Percentiles rank a stretch among this genome's conserved stretches.
These are phyloP conservation scores for Vanrija sp. DNA, from an alignment of 1,284 basidiomycete genomes.

Conservation along the genomic window DNA sequence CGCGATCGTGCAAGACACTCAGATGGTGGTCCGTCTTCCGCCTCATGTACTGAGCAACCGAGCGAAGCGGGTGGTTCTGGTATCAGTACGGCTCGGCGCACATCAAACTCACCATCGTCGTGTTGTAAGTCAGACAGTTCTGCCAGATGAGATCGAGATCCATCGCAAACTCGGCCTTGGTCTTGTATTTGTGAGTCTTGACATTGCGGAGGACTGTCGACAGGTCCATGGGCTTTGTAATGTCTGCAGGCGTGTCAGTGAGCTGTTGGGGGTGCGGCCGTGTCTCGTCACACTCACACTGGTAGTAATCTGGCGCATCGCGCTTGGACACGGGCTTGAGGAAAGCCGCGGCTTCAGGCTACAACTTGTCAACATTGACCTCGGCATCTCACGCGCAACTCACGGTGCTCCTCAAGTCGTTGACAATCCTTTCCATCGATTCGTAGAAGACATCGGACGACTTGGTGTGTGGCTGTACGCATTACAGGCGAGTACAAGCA, in stretches of 20 bases:
- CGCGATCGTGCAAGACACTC: conserved; percentile 80
- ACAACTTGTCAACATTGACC: conserved; percentile 25
- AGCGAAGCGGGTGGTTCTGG: conserved; percentile 72
- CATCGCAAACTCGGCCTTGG: conserved; percentile 85
- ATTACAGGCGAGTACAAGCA: neutral
- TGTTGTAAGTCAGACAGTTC: conserved; percentile 91
- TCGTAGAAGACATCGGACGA: conserved; percentile 86
- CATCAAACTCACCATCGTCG: conserved; percentile 63
- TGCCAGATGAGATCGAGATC: conserved; percentile 96
- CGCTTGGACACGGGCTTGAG: conserved; percentile 79
- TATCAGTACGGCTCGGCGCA: neutral
- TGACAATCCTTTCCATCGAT: conserved; percentile 77
- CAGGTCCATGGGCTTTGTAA: conserved; percentile 89
- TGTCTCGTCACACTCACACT: conserved; percentile 56
- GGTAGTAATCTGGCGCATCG: conserved; percentile 86
- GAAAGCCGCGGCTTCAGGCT: conserved; percentile 83
- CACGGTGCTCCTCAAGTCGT: conserved; percentile 76
- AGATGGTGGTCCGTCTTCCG: conserved; percentile 76
- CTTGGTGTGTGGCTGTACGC: conserved; percentile 52
- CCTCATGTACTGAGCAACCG: conserved; percentile 67
- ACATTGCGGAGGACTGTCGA: conserved; percentile 88
- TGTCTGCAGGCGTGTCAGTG: conserved; percentile 56
- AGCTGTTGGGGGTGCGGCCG: neutral
- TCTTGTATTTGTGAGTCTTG: conserved; percentile 85
- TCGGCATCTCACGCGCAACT: conserved; percentile 31